Conservation (phyloP, 192 early-diverging fungal genomes). For the Entophlyctis luteolus region DNA sequence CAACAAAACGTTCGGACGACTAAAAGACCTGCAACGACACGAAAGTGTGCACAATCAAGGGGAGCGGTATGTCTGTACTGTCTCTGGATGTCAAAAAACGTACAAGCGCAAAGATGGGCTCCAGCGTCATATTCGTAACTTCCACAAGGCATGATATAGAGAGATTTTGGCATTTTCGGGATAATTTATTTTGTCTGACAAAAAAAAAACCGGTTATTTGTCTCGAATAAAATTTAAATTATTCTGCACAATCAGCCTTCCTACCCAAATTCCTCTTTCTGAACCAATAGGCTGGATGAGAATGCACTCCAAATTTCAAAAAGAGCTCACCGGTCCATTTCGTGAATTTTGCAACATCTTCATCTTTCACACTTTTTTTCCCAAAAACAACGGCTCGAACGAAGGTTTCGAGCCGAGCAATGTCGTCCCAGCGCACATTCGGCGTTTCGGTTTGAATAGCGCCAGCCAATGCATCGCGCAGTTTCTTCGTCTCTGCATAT, state of each 20-base stretch:
- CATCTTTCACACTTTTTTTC: constrained; percentile 78
- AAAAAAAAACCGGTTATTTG: no score
- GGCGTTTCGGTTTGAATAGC: constrained; percentile 95
- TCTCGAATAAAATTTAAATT: no score
- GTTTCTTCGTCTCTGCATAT: constrained; percentile 78
- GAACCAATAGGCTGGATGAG: no score
- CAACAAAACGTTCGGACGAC: not conserved
- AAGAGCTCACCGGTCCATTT: constrained; percentile 73
- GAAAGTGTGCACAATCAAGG: not conserved
- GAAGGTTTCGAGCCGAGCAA: no score
- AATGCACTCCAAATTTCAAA: no score
- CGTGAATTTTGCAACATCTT: constrained; percentile 77
- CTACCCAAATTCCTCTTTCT: constrained; percentile 41
- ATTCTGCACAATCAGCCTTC: constrained; percentile 25
- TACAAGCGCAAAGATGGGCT: constrained; percentile 20
- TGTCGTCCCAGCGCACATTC: no score
- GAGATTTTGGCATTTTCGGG: no score
- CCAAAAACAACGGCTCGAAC: no score
- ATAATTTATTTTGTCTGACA: no score
- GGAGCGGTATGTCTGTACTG: not conserved
- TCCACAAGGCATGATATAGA: not conserved
- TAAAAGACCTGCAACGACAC: constrained; percentile 9
- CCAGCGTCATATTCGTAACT: not conserved
- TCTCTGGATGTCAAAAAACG: not conserved
- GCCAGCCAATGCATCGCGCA: constrained; percentile 52